A percentile compares a stretch with the other conserved stretches of the same genome.
These are phyloP conservation scores for Cercophora samala DNA, from an alignment of 495 filamentous ascomycete species.

Conservation along the genomic window DNA sequence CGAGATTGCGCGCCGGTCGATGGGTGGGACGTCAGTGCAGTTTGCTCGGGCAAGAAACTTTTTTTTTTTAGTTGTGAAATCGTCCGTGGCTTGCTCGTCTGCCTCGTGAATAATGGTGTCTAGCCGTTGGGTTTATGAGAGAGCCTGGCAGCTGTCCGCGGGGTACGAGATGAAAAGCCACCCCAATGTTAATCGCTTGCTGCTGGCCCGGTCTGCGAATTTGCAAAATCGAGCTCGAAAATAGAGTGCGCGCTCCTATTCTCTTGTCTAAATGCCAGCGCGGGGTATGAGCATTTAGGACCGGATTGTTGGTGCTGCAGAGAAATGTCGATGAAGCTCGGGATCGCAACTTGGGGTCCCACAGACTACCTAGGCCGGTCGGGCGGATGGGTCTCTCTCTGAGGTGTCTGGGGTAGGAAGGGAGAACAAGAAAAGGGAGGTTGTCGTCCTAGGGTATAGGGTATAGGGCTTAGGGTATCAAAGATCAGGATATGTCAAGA, in stretches of 20 bases:
- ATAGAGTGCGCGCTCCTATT: not conserved
- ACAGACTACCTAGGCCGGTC: not conserved
- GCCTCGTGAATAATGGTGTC: not conserved
- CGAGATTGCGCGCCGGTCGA: not conserved
- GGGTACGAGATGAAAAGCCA: not conserved
- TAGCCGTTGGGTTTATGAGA: not conserved
- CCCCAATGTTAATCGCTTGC: not conserved
- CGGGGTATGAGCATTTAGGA: not conserved
- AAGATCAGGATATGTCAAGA: not conserved
- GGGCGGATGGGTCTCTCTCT: not conserved
- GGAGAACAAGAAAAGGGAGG: not conserved
- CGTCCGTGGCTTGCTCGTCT: not conserved
- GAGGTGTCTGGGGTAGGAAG: not conserved
- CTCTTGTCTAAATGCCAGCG: not conserved
- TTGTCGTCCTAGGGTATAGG: not conserved
- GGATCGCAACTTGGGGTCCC: not conserved
- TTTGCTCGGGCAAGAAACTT: not conserved
- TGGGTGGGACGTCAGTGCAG: not conserved
- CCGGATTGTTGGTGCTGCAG: not conserved
- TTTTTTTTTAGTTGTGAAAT: not conserved
- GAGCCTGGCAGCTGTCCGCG: not conserved
- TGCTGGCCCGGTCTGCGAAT: not conserved
- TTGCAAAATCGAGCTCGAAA: not conserved
- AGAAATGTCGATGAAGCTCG: not conserved
- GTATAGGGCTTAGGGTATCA: constrained; percentile 6